Conservation (phyloP, 2,329 filamentous ascomycete species). For the Pestalotiopsis sp. region DNA sequence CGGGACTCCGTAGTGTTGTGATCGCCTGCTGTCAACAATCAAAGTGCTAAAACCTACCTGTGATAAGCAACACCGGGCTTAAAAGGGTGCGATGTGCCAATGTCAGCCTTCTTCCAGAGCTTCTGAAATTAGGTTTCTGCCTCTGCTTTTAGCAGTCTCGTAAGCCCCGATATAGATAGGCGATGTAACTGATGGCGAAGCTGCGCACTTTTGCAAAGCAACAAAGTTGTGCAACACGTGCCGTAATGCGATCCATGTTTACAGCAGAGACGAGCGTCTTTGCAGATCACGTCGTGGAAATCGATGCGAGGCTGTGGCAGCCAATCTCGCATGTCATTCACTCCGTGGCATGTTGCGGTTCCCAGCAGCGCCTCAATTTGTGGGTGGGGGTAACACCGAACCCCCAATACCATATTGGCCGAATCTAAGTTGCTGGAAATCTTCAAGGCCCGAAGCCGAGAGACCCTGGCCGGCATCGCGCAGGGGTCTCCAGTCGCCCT, state of each 20-base stretch:
- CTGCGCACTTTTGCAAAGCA: background rate
- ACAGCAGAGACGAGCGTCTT: background rate
- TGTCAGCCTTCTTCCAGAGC: background rate
- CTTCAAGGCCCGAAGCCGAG: background rate
- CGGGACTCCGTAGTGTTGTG: too few relatives aligned
- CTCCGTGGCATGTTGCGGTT: background rate
- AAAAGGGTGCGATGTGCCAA: too few relatives aligned
- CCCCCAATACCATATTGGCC: background rate
- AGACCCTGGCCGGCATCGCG: background rate
- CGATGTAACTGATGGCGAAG: background rate
- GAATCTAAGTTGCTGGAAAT: background rate
- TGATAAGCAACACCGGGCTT: too few relatives aligned
- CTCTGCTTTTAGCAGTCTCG: background rate
- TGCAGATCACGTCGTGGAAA: background rate
- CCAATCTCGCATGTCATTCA: background rate
- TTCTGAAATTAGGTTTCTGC: background rate
- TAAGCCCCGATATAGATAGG: background rate
- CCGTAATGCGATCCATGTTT: background rate
- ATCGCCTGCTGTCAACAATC: too few relatives aligned
- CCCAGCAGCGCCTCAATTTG: background rate
- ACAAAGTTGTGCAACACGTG: background rate
- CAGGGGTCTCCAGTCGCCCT: background rate
- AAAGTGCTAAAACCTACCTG: too few relatives aligned
- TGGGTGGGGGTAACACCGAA: background rate
- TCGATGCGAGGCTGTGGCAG: background rate